These are phyloP conservation scores for Lyophyllum shimeji DNA, from an alignment of 768 basidiomycete genomes.

Conservation along the genomic window DNA sequence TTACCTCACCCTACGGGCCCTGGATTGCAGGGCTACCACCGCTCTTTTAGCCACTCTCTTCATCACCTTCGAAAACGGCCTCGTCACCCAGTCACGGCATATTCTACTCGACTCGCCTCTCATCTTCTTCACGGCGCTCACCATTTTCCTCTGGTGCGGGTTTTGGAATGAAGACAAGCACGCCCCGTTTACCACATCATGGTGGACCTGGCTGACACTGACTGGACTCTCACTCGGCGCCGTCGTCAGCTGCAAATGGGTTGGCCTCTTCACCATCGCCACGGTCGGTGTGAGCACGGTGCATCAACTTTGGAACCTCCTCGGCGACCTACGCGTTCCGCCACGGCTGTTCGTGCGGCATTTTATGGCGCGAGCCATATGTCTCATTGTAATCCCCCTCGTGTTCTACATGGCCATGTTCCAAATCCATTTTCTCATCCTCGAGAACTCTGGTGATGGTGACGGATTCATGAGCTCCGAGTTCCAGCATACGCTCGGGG, in stretches of 20 bases:
- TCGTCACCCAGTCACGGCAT: constrained; percentile 93
- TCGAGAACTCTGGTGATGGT: constrained; percentile 91
- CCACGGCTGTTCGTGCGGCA: constrained; percentile 78
- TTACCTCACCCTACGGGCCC: constrained; percentile 90
- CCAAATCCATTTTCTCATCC: constrained; percentile 87
- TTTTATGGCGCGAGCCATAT: constrained; percentile 86
- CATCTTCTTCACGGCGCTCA: constrained; percentile 95
- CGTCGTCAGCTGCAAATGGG: constrained; percentile 96
- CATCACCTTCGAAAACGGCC: constrained; percentile 94
- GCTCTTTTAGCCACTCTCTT: constrained; percentile 89
- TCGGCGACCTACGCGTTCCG: constrained; percentile 82
- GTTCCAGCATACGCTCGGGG: constrained; percentile 93
- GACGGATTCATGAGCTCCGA: constrained; percentile 99
- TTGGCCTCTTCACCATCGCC: constrained; percentile 96
- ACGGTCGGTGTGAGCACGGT: constrained; percentile 87
- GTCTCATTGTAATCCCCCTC: constrained; percentile 82
- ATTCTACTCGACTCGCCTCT: constrained; percentile 99
- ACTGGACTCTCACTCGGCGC: constrained; percentile 91
- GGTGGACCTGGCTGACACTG: constrained; percentile 93
- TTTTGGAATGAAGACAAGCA: constrained; percentile 92
- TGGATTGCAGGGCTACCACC: constrained; percentile 90
- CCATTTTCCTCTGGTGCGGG: constrained; percentile 81
- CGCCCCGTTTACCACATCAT: constrained; percentile 76
- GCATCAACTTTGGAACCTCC: constrained; percentile 82
- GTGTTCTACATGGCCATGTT: constrained; percentile 98